Evolutionary conservation across 495 filamentous ascomycete genomes (phyloP).

Genomic region (Aspergillus campestris): DNA sequence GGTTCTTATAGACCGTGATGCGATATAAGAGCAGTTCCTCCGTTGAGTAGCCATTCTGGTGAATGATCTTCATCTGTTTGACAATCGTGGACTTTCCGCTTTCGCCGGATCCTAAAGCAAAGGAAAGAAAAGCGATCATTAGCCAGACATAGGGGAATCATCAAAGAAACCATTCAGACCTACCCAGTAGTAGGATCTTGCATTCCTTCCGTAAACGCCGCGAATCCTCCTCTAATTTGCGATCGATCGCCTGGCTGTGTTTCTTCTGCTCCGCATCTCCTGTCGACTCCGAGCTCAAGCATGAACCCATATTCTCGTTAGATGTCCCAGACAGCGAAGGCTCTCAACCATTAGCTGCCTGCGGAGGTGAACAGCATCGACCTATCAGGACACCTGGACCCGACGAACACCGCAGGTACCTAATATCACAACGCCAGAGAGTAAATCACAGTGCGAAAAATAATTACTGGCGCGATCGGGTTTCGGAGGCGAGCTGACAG

Average conservation of each 20-base stretch:
- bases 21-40: constrained; percentile 91
- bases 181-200: constrained; percentile 95
- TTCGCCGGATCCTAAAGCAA: constrained; percentile 75
- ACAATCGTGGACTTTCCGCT: constrained; percentile 99
- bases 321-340: constrained; percentile 18
- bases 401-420: constrained; percentile 1
- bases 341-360: constrained; percentile 17
- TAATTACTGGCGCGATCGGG: constrained; percentile 5
- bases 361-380: constrained; percentile 21
- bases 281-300: constrained; percentile 69
- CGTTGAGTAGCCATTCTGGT: constrained; percentile 89
- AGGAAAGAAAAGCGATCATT: neutral
- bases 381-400: constrained; percentile 4
- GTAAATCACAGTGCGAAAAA: neutral
- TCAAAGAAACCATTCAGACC: constrained; percentile 12
- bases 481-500: neutral
- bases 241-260: constrained; percentile 87
- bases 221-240: constrained; percentile 85
- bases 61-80: constrained; percentile 99
- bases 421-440: neutral
- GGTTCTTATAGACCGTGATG: constrained; percentile 94
- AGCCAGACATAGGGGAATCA: neutral
- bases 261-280: constrained; percentile 88
- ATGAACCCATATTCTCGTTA: constrained; percentile 64
- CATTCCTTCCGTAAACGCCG: constrained; percentile 87